Conservation (phyloP, 176 grass and related monocot genomes). For the Raddia distichophylla region DNA sequence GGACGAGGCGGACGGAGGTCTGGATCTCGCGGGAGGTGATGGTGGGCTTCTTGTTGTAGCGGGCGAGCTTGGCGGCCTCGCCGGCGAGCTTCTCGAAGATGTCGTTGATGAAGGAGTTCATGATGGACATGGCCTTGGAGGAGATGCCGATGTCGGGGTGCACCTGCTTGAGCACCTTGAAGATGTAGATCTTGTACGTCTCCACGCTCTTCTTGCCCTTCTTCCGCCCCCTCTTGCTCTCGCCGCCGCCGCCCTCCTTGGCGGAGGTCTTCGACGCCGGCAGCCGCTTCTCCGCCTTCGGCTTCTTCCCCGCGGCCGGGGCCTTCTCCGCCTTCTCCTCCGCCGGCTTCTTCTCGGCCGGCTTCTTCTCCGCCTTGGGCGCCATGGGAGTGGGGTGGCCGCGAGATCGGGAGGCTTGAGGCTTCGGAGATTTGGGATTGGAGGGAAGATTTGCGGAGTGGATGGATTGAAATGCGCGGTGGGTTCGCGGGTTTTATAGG, state of each 20-base stretch:
- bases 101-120: constrained; percentile 97
- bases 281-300: constrained; percentile 44
- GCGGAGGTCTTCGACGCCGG: constrained; percentile 22
- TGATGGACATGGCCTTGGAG: constrained; percentile 93
- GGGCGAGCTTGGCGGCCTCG: constrained; percentile 44
- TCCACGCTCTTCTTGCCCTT: constrained; percentile 3
- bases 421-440: no score
- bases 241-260: constrained; percentile 35
- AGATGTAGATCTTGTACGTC: constrained; percentile 90
- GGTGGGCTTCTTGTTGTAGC: constrained; percentile 74
- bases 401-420: background rate
- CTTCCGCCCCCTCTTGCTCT: constrained; percentile 26
- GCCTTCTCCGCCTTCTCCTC: constrained; percentile 47
- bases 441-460: background rate
- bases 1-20: constrained; percentile 67
- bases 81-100: constrained; percentile 84
- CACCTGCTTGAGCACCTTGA: constrained; percentile 94
- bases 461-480: no score
- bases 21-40: constrained; percentile 67
- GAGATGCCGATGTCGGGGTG: constrained; percentile 91
- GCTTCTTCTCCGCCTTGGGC: constrained; percentile 63
- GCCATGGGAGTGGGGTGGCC: constrained; percentile 29
- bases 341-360: constrained; percentile 54
- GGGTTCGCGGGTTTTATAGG: background rate
- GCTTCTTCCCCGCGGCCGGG: constrained; percentile 36